Evolutionary conservation across 73 alveolate genomes (phyloP).

Genomic region (Diophrys sp.): DNA sequence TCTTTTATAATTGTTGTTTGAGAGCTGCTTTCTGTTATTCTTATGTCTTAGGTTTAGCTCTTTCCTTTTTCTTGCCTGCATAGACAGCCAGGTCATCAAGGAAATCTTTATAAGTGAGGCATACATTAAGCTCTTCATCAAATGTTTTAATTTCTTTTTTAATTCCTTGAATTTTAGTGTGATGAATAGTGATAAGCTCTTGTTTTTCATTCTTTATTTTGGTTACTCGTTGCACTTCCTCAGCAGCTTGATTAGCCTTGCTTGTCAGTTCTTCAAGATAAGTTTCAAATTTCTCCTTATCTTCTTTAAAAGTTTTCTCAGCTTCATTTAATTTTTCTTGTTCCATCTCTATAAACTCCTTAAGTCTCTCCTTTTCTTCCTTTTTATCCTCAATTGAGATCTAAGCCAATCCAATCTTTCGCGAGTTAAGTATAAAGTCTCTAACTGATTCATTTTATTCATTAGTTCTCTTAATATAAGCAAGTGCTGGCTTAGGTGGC

Average conservation of each 20-base stretch:
- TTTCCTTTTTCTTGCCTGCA: conserved; percentile 33
- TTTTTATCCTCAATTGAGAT: conserved; percentile 51
- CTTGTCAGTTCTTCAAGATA: conserved; percentile 15
- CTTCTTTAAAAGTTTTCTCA: conserved; percentile 36
- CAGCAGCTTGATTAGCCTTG: conserved; percentile 36
- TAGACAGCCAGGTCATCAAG: conserved; percentile 25
- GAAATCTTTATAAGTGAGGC: conserved; percentile 14
- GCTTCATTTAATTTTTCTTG: conserved; percentile 55
- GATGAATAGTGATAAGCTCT: conserved; percentile 13
- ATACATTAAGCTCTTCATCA: conserved; percentile 29
- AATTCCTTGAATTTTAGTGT: conserved; percentile 15
- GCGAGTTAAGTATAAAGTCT: conserved; percentile 21
- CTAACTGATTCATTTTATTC: neutral
- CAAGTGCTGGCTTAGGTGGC: conserved; percentile 15
- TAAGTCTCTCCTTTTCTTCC: conserved; percentile 44
- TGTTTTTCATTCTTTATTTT: conserved; percentile 7
- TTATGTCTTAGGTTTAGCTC: neutral
- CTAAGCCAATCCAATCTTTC: conserved; percentile 34
- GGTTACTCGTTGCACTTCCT: neutral
- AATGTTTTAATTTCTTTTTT: conserved; percentile 18
- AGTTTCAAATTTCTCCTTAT: conserved; percentile 30
- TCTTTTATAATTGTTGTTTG: neutral
- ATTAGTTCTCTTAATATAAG: neutral
- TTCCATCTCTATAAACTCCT: conserved; percentile 43
- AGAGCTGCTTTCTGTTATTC: neutral